phyloP scores from a whole-genome alignment of 2,329 filamentous ascomycete genomes.

The Neophaeococcomyces mojaviensis region DNA sequence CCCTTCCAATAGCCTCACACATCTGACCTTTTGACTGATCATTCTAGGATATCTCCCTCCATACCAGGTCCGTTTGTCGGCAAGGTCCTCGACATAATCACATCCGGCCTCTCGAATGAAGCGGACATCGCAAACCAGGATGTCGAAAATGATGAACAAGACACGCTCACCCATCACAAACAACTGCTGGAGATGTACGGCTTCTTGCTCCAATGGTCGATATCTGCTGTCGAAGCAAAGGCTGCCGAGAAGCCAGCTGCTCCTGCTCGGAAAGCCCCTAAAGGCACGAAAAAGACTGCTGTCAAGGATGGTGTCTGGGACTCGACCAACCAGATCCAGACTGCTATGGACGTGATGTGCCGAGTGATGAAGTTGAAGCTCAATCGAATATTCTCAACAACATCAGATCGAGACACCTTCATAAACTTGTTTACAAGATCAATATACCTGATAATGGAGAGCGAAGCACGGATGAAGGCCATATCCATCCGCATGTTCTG shows the following conservation, averaged over 20 bases:
- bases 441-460: conserved; percentile 89
- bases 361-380: conserved; percentile 91
- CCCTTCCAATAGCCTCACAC: conserved; percentile 41
- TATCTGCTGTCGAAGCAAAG: conserved; percentile 89
- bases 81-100: conserved; percentile 86
- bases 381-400: conserved; percentile 87
- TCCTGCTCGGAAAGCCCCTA: conserved; percentile 63
- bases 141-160: conserved; percentile 85
- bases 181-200: conserved; percentile 87
- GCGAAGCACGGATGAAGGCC: conserved; percentile 83
- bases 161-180: conserved; percentile 78
- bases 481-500: conserved; percentile 89
- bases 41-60: conserved; percentile 65
- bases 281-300: conserved; percentile 61
- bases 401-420: conserved; percentile 92
- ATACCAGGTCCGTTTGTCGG: conserved; percentile 76
- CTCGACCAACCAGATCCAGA: conserved; percentile 77
- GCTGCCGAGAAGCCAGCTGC: conserved; percentile 81
- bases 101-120: conserved; percentile 76
- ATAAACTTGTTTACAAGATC: conserved; percentile 85
- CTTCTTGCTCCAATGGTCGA: conserved; percentile 90
- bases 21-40: conserved; percentile 20
- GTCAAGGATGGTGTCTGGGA: conserved; percentile 77
- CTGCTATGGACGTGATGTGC: conserved; percentile 86
- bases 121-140: conserved; percentile 79